A percentile compares a stretch with the other conserved stretches of the same genome.
These are phyloP conservation scores for Aspergillus fischeri DNA, from an alignment of 2,329 filamentous ascomycete species.

Conservation along the genomic window DNA sequence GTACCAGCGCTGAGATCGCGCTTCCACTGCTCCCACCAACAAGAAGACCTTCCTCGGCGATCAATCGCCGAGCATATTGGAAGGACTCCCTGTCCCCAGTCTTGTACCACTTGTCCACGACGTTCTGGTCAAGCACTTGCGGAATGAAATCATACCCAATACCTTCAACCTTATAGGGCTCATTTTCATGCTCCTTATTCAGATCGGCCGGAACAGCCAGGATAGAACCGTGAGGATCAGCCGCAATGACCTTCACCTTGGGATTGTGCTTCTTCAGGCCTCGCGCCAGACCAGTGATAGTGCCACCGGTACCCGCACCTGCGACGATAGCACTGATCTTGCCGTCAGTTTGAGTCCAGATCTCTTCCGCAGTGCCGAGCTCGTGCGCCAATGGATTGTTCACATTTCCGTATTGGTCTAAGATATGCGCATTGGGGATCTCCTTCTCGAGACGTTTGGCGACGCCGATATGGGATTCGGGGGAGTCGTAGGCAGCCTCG, in stretches of 20 bases:
- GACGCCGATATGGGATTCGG: constrained; percentile 96
- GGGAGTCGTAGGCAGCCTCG: constrained; percentile 88
- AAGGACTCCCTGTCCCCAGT: constrained; percentile 92
- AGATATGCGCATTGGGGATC: constrained; percentile 92
- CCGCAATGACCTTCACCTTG: constrained; percentile 82
- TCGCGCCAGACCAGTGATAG: constrained; percentile 81
- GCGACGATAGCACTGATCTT: constrained; percentile 80
- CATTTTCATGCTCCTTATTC: constrained; percentile 76
- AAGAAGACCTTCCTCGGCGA: constrained; percentile 88
- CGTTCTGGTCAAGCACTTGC: constrained; percentile 75
- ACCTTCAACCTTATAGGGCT: constrained; percentile 94
- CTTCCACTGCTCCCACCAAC: constrained; percentile 93
- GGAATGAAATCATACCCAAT: constrained; percentile 99
- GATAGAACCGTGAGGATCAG: constrained; percentile 89
- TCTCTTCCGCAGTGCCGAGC: constrained; percentile 89
- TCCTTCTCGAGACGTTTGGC: constrained; percentile 87
- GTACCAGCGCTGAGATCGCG: constrained; percentile 76
- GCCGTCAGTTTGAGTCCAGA: constrained; percentile 85
- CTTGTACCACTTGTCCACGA: constrained; percentile 96
- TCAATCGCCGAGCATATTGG: constrained; percentile 80
- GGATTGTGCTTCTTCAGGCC: constrained; percentile 85
- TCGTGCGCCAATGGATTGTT: constrained; percentile 95
- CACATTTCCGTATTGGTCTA: constrained; percentile 89
- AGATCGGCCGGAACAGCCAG: constrained; percentile 74
- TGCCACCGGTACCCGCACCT: constrained; percentile 91